Conservation (phyloP, 768 basidiomycete genomes). For the Calocybe indica region DNA sequence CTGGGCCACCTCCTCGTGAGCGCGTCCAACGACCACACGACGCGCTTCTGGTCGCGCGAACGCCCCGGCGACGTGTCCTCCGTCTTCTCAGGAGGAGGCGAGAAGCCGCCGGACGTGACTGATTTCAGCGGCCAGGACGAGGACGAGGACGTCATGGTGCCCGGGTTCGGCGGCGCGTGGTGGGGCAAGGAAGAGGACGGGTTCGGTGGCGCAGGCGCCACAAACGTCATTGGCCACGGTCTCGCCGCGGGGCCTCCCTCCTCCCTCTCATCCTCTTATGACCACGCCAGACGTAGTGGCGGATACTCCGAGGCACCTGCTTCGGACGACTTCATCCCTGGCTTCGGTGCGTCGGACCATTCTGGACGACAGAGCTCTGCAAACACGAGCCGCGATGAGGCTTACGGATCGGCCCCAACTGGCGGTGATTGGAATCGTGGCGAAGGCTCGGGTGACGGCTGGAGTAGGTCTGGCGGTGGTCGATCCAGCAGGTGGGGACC, state of each 20-base stretch:
- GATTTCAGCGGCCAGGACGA: slow-evolving; percentile 62
- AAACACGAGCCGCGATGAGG: neutral
- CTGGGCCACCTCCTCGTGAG: slow-evolving; percentile 91
- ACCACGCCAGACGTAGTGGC: slow-evolving; percentile 13
- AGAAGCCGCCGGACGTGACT: slow-evolving; percentile 71
- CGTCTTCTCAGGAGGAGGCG: slow-evolving; percentile 75
- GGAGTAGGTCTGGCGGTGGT: slow-evolving; percentile 15
- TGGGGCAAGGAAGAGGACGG: slow-evolving; percentile 44
- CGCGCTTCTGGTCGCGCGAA: slow-evolving; percentile 96
- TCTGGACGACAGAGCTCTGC: slow-evolving; percentile 24
- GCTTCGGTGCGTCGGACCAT: slow-evolving; percentile 38
- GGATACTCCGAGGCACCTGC: slow-evolving; percentile 22
- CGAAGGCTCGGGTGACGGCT: slow-evolving; percentile 24
- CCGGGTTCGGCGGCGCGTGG: slow-evolving; percentile 57
- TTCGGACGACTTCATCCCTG: slow-evolving; percentile 62
- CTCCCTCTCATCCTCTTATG: no score
- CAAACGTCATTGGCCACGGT: neutral
- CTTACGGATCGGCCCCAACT: no score
- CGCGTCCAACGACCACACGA: slow-evolving; percentile 97
- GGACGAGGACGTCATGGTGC: slow-evolving; percentile 67
- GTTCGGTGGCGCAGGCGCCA: slow-evolving; percentile 4
- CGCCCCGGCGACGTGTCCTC: slow-evolving; percentile 78
- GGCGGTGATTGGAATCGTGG: slow-evolving; percentile 24
- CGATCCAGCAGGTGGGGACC: slow-evolving; percentile 22
- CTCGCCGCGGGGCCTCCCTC: no score